Evolutionary conservation across 768 basidiomycete genomes (phyloP), one percentile per base, ranked within the genome.

Genomic region (Kwoniella sp.): DNA sequence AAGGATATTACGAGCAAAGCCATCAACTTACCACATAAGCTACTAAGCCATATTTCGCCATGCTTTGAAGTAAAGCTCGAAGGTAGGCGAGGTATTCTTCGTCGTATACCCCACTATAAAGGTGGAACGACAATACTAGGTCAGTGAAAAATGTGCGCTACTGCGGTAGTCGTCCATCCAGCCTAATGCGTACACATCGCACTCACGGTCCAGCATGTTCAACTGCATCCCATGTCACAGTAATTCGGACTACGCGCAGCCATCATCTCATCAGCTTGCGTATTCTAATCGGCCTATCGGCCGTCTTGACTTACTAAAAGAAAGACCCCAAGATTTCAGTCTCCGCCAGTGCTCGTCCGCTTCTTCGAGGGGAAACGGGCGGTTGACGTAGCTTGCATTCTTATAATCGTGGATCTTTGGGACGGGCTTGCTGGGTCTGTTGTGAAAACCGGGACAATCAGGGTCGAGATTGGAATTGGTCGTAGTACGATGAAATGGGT

Each of bases 211-310:
- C 95, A 64, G 85, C 86, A 76, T 98, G 96, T 76, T 97, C 95
- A 17, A 98, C 84, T 0, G 95, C 92, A 77, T 99, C 95, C 95
- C 95, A 99, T 0, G 95, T 94, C 3, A 98, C 86, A 26, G 94
- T 86, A 71, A 99, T 92, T 44, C 94, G 85, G 56, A 96, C 91
- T 93, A 60, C 5, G 15, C 15, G 4, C 37, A 33, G 30, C 6
- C 33, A 33, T 21, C 47, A 54, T 58, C 9, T 33, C 9, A 19
- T 55, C n/a, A 9, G 58, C 29, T 4, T 13, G 55, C 52, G 10
- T 10, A 24, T 22, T 51, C 29, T 25, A n/a, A 6, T 19, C 22
- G 33, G 40, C 8, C 17, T 17, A 44, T 44, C 29, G 25, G 48
- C n/a, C n/a, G n/a, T n/a, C n/a, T n/a, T n/a, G n/a, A 83, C 88